phyloP scores from a whole-genome alignment of 805 yeast genomes.

The Yarrowia sp. region DNA sequence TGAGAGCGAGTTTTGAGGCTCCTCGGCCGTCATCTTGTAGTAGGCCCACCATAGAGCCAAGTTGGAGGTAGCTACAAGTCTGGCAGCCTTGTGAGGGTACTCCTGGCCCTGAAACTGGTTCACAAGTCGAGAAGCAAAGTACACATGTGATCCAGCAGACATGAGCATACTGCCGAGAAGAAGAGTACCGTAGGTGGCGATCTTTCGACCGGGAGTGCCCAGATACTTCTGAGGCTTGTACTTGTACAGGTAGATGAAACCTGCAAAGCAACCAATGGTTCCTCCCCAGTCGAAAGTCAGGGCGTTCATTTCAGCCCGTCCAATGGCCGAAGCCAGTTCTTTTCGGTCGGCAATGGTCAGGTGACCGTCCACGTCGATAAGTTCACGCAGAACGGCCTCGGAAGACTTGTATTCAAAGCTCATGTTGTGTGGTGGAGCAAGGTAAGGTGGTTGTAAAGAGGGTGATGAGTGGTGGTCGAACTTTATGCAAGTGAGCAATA shows the following conservation, averaged over 20 bases:
- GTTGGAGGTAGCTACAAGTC: background rate
- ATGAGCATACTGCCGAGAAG: conserved; percentile 2
- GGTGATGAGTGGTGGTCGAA: background rate
- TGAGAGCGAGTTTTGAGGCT: conserved; percentile 19
- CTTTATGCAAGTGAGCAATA: background rate
- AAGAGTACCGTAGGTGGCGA: background rate
- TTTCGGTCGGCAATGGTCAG: conserved; percentile 20
- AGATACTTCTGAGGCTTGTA: conserved; percentile 6
- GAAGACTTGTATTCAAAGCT: conserved; percentile 18
- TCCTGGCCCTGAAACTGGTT: background rate
- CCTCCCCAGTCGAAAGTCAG: conserved; percentile 18
- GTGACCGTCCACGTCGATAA: conserved; percentile 8
- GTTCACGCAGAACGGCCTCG: background rate
- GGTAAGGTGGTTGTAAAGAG: no score
- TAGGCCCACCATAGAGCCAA: conserved; percentile 24
- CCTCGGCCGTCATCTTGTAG: conserved; percentile 26
- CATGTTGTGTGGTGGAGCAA: background rate
- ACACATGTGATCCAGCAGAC: background rate
- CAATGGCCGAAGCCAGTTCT: conserved; percentile 20
- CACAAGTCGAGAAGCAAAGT: background rate
- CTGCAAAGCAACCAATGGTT: background rate
- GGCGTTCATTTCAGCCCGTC: conserved; percentile 10
- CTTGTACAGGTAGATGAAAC: conserved; percentile 15
- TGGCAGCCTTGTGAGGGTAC: conserved; percentile 9
- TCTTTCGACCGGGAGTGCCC: background rate